Conservation (phyloP, 2,329 filamentous ascomycete species). For the Verticillium isaacii region DNA sequence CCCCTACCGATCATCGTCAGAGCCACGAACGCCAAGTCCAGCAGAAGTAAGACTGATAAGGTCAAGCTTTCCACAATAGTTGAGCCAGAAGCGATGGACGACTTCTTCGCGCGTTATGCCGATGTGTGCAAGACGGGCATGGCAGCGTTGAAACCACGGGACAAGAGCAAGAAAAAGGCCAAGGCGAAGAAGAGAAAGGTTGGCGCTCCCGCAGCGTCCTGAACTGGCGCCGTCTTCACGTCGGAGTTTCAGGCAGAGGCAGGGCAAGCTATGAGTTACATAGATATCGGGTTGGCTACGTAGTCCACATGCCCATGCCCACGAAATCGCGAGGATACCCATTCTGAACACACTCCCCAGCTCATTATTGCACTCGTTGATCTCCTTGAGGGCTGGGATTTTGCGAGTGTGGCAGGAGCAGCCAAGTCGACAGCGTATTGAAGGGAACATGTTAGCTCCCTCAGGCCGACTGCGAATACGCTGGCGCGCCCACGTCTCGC, state of each 20-base stretch:
- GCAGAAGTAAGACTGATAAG: conserved; percentile 50
- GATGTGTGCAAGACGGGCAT: conserved; percentile 89
- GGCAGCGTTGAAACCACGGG: conserved; percentile 84
- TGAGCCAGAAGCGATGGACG: conserved; percentile 67
- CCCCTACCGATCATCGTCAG: conserved; percentile 74
- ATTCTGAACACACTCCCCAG: background rate
- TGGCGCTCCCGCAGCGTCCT: background rate
- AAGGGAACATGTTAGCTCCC: no score
- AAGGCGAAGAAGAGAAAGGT: conserved; percentile 68
- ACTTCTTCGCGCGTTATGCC: conserved; percentile 80
- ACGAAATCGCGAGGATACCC: background rate
- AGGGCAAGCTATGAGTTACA: background rate
- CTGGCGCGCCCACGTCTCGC: no score
- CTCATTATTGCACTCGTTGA: background rate
- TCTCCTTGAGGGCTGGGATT: background rate
- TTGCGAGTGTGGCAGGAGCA: background rate
- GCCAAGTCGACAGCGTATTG: no score
- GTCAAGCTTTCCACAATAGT: conserved; percentile 83
- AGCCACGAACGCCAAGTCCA: conserved; percentile 74
- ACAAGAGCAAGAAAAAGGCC: conserved; percentile 80
- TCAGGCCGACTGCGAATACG: background rate
- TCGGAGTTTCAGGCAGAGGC: background rate
- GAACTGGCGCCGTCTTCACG: background rate
- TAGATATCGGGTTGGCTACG: background rate
- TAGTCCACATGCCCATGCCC: background rate